phyloP scores from a whole-genome alignment of 2,329 filamentous ascomycete genomes.

The Phoma sp. region DNA sequence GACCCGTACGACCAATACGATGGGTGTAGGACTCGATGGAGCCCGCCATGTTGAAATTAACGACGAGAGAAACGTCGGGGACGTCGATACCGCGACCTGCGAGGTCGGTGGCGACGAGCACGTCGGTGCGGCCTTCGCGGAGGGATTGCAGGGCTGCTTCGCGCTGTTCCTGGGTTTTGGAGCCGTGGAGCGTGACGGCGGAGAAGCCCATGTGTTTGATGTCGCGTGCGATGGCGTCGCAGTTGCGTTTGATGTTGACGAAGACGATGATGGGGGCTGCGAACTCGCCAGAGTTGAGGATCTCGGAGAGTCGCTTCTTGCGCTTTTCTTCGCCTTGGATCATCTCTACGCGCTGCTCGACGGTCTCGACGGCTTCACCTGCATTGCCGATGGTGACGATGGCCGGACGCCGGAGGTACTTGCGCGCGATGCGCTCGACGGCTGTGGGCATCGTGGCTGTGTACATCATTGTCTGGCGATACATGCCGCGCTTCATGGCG shows the following conservation, averaged over 20 bases:
- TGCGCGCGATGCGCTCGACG: slow-evolving; percentile 94
- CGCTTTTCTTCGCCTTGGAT: slow-evolving; percentile 89
- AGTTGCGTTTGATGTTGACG: slow-evolving; percentile 99
- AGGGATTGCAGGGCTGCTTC: slow-evolving; percentile 89
- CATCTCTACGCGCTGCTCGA: slow-evolving; percentile 96
- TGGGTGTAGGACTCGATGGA: slow-evolving; percentile 96
- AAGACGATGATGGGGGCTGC: slow-evolving; percentile 95
- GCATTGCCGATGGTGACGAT: slow-evolving; percentile 94
- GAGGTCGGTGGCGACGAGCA: slow-evolving; percentile 93
- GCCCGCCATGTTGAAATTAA: slow-evolving; percentile 98
- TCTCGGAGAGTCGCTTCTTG: slow-evolving; percentile 94
- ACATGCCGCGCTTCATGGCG: slow-evolving; percentile 85
- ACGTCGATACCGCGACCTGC: slow-evolving; percentile 98
- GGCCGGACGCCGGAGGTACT: slow-evolving; percentile 90
- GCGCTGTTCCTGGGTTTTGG: slow-evolving; percentile 97
- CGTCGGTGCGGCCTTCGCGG: slow-evolving; percentile 78
- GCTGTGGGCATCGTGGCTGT: slow-evolving; percentile 95
- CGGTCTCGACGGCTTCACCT: slow-evolving; percentile 95
- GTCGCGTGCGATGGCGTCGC: slow-evolving; percentile 90
- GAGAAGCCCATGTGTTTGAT: slow-evolving; percentile 94
- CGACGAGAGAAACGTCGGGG: slow-evolving; percentile 86
- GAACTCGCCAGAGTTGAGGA: slow-evolving; percentile 81
- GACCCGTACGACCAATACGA: slow-evolving; percentile 93
- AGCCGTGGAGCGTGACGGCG: slow-evolving; percentile 88
- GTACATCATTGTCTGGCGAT: slow-evolving; percentile 99